Conservation (phyloP, 805 yeast genomes). For the Lipomyces oligophaga region DNA sequence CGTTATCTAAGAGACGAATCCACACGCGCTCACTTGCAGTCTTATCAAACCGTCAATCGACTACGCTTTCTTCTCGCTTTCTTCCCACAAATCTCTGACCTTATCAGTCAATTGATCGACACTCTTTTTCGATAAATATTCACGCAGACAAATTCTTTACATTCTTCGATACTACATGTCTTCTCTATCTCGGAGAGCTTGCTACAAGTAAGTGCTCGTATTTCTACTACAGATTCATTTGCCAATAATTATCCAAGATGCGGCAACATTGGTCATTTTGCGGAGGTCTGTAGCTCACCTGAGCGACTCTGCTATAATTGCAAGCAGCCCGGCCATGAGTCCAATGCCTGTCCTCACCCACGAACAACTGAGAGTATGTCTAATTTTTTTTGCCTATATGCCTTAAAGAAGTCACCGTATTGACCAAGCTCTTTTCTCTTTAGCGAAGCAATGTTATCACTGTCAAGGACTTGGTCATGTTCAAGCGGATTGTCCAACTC, state of each 20-base stretch:
- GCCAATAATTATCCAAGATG: slow-evolving; percentile 47
- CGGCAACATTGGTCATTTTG: slow-evolving; percentile 89
- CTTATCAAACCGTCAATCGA: neutral
- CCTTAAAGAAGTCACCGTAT: neutral
- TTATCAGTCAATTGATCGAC: too few species aligned
- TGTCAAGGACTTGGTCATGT: slow-evolving; percentile 88
- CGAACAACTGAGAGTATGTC: slow-evolving; percentile 68
- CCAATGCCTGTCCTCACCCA: slow-evolving; percentile 82
- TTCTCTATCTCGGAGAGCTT: slow-evolving; percentile 27
- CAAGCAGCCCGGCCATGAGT: slow-evolving; percentile 79
- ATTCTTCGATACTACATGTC: too few species aligned
- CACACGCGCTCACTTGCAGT: neutral
- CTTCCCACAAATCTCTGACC: neutral
- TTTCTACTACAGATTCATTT: neutral
- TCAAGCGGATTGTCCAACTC: slow-evolving; percentile 72
- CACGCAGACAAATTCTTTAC: too few species aligned
- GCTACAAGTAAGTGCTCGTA: slow-evolving; percentile 28
- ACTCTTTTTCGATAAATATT: neutral
- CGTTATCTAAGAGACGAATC: too few species aligned
- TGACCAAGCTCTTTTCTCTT: slow-evolving; percentile 1
- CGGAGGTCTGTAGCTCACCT: slow-evolving; percentile 75
- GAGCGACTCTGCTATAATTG: slow-evolving; percentile 92
- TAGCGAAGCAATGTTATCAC: slow-evolving; percentile 47
- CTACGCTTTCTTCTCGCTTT: neutral
- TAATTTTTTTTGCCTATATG: neutral